Evolutionary conservation across 805 yeast species (phyloP).

Genomic region (Lipomyces mesembrius): DNA sequence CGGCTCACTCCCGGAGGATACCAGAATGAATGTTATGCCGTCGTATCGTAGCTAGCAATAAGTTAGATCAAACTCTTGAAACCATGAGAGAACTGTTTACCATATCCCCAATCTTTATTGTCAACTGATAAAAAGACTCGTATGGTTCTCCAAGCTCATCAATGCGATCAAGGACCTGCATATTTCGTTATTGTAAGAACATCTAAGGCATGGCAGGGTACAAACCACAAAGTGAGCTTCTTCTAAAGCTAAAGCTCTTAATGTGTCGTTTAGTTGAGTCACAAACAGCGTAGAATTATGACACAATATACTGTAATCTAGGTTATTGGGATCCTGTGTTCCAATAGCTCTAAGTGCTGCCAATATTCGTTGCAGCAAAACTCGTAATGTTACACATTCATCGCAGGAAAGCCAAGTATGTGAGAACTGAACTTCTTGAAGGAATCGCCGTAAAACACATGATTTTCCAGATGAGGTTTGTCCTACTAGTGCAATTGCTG

Average conservation of each 20-base stretch:
- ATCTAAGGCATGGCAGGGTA: neutral
- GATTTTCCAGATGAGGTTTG: conserved; percentile 28
- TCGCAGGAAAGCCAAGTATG: conserved; percentile 32
- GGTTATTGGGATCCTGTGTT: neutral
- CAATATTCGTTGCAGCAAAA: conserved; percentile 24
- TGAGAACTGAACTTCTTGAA: conserved; percentile 10
- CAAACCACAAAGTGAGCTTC: conserved; percentile 16
- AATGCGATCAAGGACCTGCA: conserved; percentile 26
- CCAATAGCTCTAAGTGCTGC: conserved; percentile 11
- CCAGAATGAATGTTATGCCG: conserved; percentile 25
- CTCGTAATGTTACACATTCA: conserved; percentile 25
- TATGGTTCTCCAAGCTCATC: conserved; percentile 24
- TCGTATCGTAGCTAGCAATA: conserved; percentile 4
- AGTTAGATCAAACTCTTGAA: neutral
- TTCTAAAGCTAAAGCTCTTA: conserved; percentile 5
- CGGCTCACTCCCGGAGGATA: conserved; percentile 20
- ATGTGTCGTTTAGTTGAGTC: conserved; percentile 17
- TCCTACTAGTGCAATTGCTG: conserved; percentile 19
- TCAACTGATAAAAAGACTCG: conserved; percentile 20
- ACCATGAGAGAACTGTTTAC: conserved; percentile 1
- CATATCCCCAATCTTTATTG: conserved; percentile 19
- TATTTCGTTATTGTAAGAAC: neutral
- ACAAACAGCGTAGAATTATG: conserved; percentile 17
- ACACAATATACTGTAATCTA: conserved; percentile 12
- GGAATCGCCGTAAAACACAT: conserved; percentile 14